These are phyloP conservation scores for Yarrowia hollandica DNA, from an alignment of 805 yeast genomes.

Conservation along the genomic window DNA sequence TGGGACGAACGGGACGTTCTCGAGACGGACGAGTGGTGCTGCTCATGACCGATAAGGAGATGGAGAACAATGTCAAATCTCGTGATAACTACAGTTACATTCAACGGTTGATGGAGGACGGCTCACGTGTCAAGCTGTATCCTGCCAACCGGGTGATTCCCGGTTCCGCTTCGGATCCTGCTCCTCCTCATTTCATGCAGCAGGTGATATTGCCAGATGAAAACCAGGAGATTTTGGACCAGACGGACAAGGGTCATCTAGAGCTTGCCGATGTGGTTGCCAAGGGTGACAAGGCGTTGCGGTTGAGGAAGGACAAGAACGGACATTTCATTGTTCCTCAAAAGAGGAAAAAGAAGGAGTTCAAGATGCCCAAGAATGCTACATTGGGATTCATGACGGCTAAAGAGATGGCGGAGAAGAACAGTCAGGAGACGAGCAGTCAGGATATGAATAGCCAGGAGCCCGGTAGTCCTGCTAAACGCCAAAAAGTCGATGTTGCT, in stretches of 20 bases:
- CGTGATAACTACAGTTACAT: constrained; percentile 79
- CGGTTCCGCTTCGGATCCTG: constrained; percentile 37
- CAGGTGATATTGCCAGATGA: constrained; percentile 70
- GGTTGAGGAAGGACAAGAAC: not conserved
- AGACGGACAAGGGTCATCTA: constrained; percentile 1
- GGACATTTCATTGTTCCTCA: constrained; percentile 1
- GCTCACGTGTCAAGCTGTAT: constrained; percentile 39
- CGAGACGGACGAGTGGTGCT: constrained; percentile 81
- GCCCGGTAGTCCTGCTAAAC: not conserved
- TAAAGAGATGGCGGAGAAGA: not conserved
- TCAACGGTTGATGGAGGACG: constrained; percentile 58
- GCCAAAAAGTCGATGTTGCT: not conserved
- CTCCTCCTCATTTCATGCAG: constrained; percentile 58
- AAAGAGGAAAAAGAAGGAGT: constrained; percentile 3
- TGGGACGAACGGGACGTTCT: constrained; percentile 98
- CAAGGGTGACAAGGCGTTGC: constrained; percentile 4
- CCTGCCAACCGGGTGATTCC: constrained; percentile 73
- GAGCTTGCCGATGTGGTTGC: constrained; percentile 22
- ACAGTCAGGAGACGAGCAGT: not conserved
- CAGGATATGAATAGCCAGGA: not conserved
- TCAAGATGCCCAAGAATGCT: constrained; percentile 9
- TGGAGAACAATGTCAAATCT: constrained; percentile 75
- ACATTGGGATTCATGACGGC: constrained; percentile 6
- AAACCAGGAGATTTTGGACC: constrained; percentile 47
- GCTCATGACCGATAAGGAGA: constrained; percentile 75